Percentiles rank a stretch among this genome's conserved stretches.
Conservation (phyloP, 345 rosid genomes). For the Reutealis trisperma region DNA sequence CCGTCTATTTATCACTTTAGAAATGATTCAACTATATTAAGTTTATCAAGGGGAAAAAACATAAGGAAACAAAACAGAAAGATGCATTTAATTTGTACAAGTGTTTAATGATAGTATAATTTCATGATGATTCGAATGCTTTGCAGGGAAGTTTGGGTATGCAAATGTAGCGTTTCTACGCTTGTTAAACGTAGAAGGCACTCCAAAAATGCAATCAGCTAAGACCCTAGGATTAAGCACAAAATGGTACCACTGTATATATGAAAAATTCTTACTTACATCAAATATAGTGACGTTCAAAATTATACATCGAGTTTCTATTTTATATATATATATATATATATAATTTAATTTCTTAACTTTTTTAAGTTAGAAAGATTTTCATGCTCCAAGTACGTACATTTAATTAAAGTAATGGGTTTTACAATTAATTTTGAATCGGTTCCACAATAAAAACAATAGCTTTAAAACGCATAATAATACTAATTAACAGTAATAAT, state of each 20-base stretch:
- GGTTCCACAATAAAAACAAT: neutral
- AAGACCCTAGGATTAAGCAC: constrained; percentile 7
- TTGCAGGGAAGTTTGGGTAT: constrained; percentile 50
- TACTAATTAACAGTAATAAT: neutral
- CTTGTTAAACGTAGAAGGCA: constrained; percentile 42
- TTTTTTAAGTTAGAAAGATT: too few relatives aligned
- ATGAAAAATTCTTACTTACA: too few relatives aligned
- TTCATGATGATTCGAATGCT: constrained; percentile 34
- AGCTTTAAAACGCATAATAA: neutral
- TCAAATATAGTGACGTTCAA: too few relatives aligned
- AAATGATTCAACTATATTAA: too few relatives aligned
- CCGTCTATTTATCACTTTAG: too few relatives aligned
- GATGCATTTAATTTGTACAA: neutral
- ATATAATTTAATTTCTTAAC: too few relatives aligned
- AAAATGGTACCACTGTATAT: neutral
- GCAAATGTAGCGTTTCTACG: constrained; percentile 7
- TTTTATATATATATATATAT: too few relatives aligned
- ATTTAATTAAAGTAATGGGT: too few relatives aligned
- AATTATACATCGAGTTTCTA: too few relatives aligned
- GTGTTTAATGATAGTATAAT: constrained; percentile 9
- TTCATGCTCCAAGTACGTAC: too few relatives aligned
- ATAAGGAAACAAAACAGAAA: neutral
- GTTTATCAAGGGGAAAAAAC: neutral
- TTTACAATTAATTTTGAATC: too few relatives aligned
- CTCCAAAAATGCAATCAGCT: constrained; percentile 32